A percentile compares a stretch with the other conserved stretches of the same genome.
Conservation (phyloP, 805 yeast genomes). For the Debaryomyces maramus region DNA sequence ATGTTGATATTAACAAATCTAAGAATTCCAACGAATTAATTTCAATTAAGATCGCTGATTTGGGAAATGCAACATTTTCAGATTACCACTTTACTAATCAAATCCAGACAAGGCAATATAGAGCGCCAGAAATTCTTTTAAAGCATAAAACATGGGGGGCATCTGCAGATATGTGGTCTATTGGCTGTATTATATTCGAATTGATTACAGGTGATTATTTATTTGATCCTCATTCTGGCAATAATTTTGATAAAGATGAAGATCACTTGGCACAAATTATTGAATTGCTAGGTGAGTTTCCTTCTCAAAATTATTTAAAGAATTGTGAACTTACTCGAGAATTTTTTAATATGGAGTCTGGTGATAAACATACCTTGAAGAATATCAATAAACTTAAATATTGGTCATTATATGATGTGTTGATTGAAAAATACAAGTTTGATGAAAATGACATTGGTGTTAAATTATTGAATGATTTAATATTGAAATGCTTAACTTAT, state of each 20-base stretch:
- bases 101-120: conserved; percentile 88
- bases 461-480: conserved; percentile 44
- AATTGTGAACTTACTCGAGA: conserved; percentile 40
- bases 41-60: conserved; percentile 79
- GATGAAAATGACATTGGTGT: conserved; percentile 32
- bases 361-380: conserved; percentile 32
- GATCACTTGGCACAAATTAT: conserved; percentile 65
- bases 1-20: not conserved
- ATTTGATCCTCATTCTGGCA: conserved; percentile 59
- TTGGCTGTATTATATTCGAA: conserved; percentile 60
- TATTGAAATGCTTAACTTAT: conserved; percentile 50
- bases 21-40: conserved; percentile 11
- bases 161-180: conserved; percentile 61
- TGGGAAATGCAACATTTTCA: conserved; percentile 88
- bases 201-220: conserved; percentile 60
- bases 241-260: conserved; percentile 51
- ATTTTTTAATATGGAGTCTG: conserved; percentile 36
- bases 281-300: conserved; percentile 50
- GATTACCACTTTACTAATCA: conserved; percentile 82
- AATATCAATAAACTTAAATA: conserved; percentile 49
- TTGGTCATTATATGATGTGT: conserved; percentile 52
- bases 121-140: conserved; percentile 73
- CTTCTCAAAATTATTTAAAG: conserved; percentile 38
- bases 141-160: conserved; percentile 56
- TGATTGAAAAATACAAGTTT: conserved; percentile 51